A percentile compares a stretch with the other conserved stretches of the same genome.
phyloP scores from a whole-genome alignment of 768 basidiomycete species.

The Boletus fagicola region DNA sequence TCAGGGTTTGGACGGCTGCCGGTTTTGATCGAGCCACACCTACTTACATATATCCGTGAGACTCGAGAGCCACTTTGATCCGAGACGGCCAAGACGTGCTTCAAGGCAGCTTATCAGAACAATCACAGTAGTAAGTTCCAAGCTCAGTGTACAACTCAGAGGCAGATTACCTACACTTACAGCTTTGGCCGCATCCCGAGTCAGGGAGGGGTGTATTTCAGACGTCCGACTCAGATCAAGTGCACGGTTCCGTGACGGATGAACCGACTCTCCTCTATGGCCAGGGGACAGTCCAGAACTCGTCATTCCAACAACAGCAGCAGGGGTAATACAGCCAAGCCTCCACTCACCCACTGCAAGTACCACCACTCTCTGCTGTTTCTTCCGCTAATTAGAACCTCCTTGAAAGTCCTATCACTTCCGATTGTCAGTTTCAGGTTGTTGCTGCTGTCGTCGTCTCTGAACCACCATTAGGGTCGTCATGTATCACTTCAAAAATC shows the following conservation, averaged over 20 bases:
- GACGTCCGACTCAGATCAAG: neutral
- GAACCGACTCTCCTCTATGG: slow-evolving; percentile 11
- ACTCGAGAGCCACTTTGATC: slow-evolving; percentile 12
- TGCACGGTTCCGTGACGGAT: neutral
- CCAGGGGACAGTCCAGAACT: slow-evolving; percentile 9
- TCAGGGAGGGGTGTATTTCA: neutral
- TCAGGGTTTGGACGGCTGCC: neutral
- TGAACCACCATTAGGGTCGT: slow-evolving; percentile 35
- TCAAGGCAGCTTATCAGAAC: neutral
- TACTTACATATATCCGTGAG: neutral
- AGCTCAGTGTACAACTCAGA: neutral
- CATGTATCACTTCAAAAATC: slow-evolving; percentile 38
- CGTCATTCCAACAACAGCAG: neutral
- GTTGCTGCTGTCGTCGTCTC: slow-evolving; percentile 16
- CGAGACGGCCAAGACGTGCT: neutral
- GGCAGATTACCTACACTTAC: neutral
- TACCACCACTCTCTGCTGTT: neutral
- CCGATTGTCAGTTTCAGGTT: slow-evolving; percentile 34
- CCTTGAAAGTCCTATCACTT: slow-evolving; percentile 30
- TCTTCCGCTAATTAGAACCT: neutral
- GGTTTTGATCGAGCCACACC: neutral
- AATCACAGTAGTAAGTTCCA: neutral
- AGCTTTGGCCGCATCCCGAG: neutral
- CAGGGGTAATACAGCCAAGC: slow-evolving; percentile 4
- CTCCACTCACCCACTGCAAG: slow-evolving; percentile 30